phyloP scores from a whole-genome alignment of 441 rosid genomes.

The Gossypium aridum region DNA sequence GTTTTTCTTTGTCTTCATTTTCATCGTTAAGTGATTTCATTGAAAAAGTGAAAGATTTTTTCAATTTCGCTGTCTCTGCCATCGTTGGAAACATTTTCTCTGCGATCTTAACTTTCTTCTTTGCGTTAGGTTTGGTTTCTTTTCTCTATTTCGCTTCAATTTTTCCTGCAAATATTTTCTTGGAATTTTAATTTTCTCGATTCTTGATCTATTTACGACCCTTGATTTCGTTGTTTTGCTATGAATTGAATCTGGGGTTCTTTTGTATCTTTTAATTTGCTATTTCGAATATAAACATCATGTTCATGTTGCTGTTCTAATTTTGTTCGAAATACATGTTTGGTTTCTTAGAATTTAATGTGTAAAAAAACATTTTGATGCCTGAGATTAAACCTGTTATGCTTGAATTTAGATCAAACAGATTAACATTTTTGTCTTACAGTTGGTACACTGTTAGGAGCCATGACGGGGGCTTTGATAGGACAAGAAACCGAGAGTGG shows the following conservation, averaged over 20 bases:
- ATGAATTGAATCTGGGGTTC: too few relatives aligned
- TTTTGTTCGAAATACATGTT: constrained; percentile 12
- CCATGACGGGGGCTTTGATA: constrained; percentile 93
- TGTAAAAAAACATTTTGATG: not conserved
- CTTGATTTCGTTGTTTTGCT: too few relatives aligned
- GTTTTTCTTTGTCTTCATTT: constrained; percentile 35
- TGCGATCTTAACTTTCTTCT: constrained; percentile 93
- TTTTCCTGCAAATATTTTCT: not conserved
- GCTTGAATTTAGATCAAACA: not conserved
- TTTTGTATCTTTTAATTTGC: too few relatives aligned
- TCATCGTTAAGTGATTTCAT: constrained; percentile 45
- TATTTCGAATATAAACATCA: not conserved
- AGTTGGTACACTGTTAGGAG: constrained; percentile 95
- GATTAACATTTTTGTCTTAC: constrained; percentile 20
- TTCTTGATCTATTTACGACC: not conserved
- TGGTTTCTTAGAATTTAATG: constrained; percentile 4
- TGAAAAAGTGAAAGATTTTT: constrained; percentile 51
- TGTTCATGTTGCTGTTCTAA: not conserved
- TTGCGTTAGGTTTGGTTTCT: constrained; percentile 66
- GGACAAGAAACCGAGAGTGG: constrained; percentile 99
- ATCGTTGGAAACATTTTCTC: constrained; percentile 82
- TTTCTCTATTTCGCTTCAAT: not conserved
- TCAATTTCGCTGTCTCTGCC: constrained; percentile 63
- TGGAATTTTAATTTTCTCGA: not conserved
- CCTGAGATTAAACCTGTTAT: not conserved